phyloP scores from a whole-genome alignment of 2,329 filamentous ascomycete genomes.

The Neofusicoccum parvum region DNA sequence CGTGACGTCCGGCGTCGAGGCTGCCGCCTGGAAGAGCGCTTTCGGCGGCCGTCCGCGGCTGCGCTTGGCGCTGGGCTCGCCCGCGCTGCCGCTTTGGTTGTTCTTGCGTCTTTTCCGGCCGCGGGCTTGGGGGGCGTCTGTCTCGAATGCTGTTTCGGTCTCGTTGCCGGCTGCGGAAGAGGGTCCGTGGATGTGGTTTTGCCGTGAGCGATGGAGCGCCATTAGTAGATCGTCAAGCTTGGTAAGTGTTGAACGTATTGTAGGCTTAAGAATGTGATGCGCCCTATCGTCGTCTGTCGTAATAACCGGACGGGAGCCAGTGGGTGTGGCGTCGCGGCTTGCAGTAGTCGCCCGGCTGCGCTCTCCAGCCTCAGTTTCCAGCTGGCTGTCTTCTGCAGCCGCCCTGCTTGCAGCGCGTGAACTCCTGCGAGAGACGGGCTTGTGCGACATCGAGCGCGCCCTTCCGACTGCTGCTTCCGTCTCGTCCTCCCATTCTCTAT shows the following conservation, averaged over 20 bases:
- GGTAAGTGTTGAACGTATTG: constrained; percentile 68
- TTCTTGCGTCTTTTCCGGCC: background rate
- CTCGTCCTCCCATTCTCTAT: constrained; percentile 40
- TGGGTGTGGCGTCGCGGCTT: constrained; percentile 10
- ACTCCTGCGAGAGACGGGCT: background rate
- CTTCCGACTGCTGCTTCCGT: constrained; percentile 19
- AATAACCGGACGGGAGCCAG: constrained; percentile 50
- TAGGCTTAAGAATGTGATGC: constrained; percentile 64
- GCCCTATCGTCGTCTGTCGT: constrained; percentile 73
- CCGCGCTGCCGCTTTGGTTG: background rate
- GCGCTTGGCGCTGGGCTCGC: background rate
- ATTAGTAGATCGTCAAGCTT: constrained; percentile 70
- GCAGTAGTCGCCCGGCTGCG: background rate
- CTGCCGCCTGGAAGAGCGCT: background rate
- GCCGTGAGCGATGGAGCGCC: constrained; percentile 68
- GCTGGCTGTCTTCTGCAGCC: background rate
- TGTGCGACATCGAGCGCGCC: constrained; percentile 15
- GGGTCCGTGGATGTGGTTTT: constrained; percentile 47
- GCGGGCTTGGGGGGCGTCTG: background rate
- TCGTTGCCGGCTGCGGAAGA: constrained; percentile 26
- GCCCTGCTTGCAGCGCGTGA: constrained; percentile 25
- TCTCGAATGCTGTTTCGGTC: constrained; percentile 32
- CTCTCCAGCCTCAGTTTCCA: background rate
- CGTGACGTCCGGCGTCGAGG: background rate
- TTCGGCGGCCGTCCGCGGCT: constrained; percentile 6